These are phyloP conservation scores for Prunus kanzakura DNA, from an alignment of 306 rosid species.

Conservation along the genomic window DNA sequence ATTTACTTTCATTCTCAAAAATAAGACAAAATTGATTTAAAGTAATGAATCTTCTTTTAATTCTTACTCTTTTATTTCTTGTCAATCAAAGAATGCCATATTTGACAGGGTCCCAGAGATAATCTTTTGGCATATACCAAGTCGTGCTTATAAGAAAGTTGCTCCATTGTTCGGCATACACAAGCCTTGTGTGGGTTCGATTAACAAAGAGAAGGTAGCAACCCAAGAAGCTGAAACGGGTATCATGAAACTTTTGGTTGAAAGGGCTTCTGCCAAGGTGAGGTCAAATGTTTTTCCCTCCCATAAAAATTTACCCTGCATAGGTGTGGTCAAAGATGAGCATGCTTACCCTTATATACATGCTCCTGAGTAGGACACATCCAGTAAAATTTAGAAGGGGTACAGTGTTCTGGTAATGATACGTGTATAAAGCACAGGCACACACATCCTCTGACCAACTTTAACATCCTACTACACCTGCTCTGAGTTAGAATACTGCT, in stretches of 20 bases:
- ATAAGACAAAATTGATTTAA: background rate
- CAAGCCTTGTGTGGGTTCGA: slow-evolving; percentile 80
- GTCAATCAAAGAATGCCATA: slow-evolving; percentile 15
- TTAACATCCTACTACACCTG: background rate
- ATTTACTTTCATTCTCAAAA: background rate
- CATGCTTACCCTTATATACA: background rate
- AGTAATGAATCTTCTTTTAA: background rate
- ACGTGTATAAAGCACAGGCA: no score
- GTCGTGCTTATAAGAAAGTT: slow-evolving; percentile 52
- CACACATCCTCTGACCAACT: no score
- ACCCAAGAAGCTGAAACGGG: slow-evolving; percentile 70
- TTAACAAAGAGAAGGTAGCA: slow-evolving; percentile 73
- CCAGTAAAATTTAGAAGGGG: no score
- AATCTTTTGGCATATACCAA: slow-evolving; percentile 90
- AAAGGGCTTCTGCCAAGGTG: slow-evolving; percentile 81
- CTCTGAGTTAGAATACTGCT: no score
- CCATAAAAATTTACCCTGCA: background rate
- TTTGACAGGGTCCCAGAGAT: slow-evolving; percentile 73
- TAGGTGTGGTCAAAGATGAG: background rate
- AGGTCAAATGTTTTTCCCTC: background rate
- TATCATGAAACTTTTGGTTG: slow-evolving; percentile 57
- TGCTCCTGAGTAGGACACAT: background rate
- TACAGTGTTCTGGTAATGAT: no score
- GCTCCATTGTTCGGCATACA: slow-evolving; percentile 52
- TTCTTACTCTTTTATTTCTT: slow-evolving; percentile 1